Evolutionary conservation across 2,329 filamentous ascomycete species (phyloP), one percentile per base, ranked within the genome.

Genomic region (Zasmidium angulare): DNA sequence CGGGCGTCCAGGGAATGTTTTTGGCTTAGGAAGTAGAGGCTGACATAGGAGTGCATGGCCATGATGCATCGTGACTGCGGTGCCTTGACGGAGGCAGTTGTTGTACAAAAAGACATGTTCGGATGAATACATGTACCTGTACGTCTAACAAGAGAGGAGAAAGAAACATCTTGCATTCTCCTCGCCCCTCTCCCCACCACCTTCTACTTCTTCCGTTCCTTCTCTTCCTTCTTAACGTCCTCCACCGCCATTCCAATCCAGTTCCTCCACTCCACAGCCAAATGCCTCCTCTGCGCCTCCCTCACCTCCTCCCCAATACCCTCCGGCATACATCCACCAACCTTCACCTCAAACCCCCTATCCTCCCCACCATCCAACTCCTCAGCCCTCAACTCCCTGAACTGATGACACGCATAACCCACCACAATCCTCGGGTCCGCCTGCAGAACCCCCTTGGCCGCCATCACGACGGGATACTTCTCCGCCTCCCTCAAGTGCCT

Each of bases 381-480:
- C 26, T 22, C 21, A 2, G 12, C 36, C 10, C 47, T 22, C 11
- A 60, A 43, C 40, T 60, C 58, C 7, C 54, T n/a, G 24, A 57
- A 57, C 54, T 60, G 58, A 47, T 57, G 58, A 43, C 58, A 60
- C 4, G 54, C 58, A 51, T 56, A 26, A 1, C 54, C 58, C 46
- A 60, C 53, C 14, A 60, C 46, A 17, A 26, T 60, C 26, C 58
- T 43, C n/a, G 36, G 36, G 11, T 29, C 54, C 46, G 46, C 50
- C 50, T 54, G 47, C 58, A 60, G 54, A 29, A 17, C 21, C 10
- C 50, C 54, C 19, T 3, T 23, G 19, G 48, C 54, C 9, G 24
- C n/a, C 19, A 60, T 26, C 9, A 31, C 29, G 14, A 57, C 47
- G 2, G 54, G 54, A 50, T 54, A 60, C 31, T 57, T 60, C 46